Evolutionary conservation across 192 early-diverging fungal genomes (phyloP), one percentile per base, ranked within the genome.

Genomic region (Entomortierella parvispora): DNA sequence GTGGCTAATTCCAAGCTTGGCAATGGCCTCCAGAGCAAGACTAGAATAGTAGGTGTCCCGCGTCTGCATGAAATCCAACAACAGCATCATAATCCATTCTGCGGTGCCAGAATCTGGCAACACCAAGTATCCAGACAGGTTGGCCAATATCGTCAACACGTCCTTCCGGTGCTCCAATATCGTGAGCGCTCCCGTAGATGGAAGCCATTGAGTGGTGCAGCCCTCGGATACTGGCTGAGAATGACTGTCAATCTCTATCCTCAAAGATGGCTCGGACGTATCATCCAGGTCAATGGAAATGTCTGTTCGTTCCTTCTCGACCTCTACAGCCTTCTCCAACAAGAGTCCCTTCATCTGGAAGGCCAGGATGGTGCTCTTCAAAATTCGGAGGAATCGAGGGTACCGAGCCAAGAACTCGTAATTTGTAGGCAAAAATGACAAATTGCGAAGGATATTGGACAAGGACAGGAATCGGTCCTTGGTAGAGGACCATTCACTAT

Each of bases 101-200:
- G 29, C 76, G 68, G 52, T 76, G 46, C 58, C 74, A 45, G 26
- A 72, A 32, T 44, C 76, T 1, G 81, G 80, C 11, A 91, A 32
- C 22, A 60, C 71, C 48, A 90, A 22, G 55, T 79, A 80, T 28
- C 81, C 74, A 2, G 80, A 84, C 45, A 92, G 85, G 47, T 90
- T 89, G 43, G 89, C 87, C 58, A 90, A 76, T 32, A 90, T 89
- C 18, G 88, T 86, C 12, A 90, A 58, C 4, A 86, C 81, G 45
- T 85, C 90, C 64, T 92, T 92, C 10, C 90, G 84, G 47, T 86
- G 83, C 49, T 90, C 89, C 20, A 92, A 68, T 2, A 84, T 82
- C 40, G 74, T 68, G 40, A 77, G 25, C 2, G 74, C 74, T 8
- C 74, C 74, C 0, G 74, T 68, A 1, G 65, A 52, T 14, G 74